Evolutionary conservation across 768 basidiomycete species (phyloP).

Genomic region (Russula virescens): DNA sequence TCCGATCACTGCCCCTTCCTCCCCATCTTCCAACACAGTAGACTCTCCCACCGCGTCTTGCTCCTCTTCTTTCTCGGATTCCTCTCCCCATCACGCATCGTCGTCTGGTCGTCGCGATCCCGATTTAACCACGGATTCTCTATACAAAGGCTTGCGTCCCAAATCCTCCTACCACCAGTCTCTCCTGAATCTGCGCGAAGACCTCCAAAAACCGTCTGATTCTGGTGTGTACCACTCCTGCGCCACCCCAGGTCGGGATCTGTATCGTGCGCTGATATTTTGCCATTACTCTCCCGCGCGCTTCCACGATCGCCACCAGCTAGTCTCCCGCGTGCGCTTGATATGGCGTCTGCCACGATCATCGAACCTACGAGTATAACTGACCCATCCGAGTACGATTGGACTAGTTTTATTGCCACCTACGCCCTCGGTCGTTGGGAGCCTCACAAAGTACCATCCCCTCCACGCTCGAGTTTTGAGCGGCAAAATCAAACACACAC

Average conservation of each 20-base stretch:
- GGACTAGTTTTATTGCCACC: slow-evolving; percentile 70
- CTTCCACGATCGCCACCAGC: slow-evolving; percentile 1
- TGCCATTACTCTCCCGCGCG: neutral
- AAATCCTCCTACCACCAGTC: slow-evolving; percentile 21
- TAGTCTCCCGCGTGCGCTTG: slow-evolving; percentile 24
- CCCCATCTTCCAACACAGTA: slow-evolving; percentile 22
- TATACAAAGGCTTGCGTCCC: slow-evolving; percentile 12
- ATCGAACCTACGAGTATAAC: slow-evolving; percentile 21
- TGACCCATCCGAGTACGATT: slow-evolving; percentile 44
- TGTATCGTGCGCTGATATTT: neutral
- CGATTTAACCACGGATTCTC: slow-evolving; percentile 8
- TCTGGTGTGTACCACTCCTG: slow-evolving; percentile 11
- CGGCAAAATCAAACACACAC: neutral
- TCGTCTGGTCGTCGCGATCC: slow-evolving; percentile 1
- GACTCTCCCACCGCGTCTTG: slow-evolving; percentile 10
- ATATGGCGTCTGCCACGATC: slow-evolving; percentile 26
- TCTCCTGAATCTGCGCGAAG: slow-evolving; percentile 21
- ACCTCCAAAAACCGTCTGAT: slow-evolving; percentile 13
- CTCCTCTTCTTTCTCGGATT: neutral
- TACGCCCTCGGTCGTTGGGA: slow-evolving; percentile 79
- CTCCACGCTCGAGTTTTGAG: slow-evolving; percentile 38
- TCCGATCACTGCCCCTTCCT: slow-evolving; percentile 32
- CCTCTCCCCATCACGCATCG: neutral
- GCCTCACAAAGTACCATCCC: slow-evolving; percentile 62
- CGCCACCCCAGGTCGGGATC: neutral